Conservation (phyloP, 2,329 filamentous ascomycete species). For the Colletotrichum camelliae region DNA sequence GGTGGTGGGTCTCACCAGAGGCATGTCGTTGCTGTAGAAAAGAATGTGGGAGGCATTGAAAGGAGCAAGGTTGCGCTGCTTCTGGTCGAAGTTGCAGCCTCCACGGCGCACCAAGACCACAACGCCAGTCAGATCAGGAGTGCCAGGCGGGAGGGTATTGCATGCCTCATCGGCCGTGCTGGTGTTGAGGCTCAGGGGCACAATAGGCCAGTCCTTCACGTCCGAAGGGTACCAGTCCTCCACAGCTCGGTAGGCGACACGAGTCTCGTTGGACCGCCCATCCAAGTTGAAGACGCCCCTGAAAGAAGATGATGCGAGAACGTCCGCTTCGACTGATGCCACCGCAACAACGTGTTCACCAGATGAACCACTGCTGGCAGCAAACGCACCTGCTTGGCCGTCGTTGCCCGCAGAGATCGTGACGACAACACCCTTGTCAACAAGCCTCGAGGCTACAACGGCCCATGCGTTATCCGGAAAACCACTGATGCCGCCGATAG, state of each 20-base stretch:
- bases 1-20: constrained; percentile 10
- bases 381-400: constrained; percentile 47
- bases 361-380: constrained; percentile 40
- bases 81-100: constrained; percentile 38
- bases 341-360: constrained; percentile 48
- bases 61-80: constrained; percentile 40
- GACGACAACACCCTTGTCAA: constrained; percentile 45
- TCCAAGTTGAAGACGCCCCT: not conserved
- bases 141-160: constrained; percentile 38
- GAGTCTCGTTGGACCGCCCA: not conserved
- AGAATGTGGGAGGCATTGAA: constrained; percentile 45
- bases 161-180: constrained; percentile 38
- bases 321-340: constrained; percentile 42
- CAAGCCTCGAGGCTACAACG: constrained; percentile 44
- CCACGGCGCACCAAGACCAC: constrained; percentile 48
- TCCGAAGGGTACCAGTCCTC: constrained; percentile 11
- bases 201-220: constrained; percentile 28
- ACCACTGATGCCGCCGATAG: constrained; percentile 22
- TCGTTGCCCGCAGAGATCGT: constrained; percentile 50
- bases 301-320: constrained; percentile 12
- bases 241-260: constrained; percentile 5
- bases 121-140: constrained; percentile 42
- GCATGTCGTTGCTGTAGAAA: constrained; percentile 39
- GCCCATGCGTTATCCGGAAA: constrained; percentile 32
- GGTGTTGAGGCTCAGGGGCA: constrained; percentile 28